Base-by-base conservation (phyloP, 768 basidiomycete genomes). In the Rhizopogon salebrosus region DNA sequence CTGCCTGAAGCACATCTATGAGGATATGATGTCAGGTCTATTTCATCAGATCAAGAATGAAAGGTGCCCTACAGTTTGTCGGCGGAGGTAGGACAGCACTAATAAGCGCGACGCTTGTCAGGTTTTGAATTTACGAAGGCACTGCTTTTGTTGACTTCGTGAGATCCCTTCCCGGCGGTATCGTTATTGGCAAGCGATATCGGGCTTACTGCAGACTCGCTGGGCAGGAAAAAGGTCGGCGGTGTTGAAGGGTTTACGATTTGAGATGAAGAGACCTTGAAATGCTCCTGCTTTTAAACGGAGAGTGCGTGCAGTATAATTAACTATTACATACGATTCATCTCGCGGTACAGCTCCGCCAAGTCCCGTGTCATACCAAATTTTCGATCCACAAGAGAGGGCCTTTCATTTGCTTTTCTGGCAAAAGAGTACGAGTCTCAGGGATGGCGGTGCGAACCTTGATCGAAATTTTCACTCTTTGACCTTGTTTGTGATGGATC, bases 1-100 rank as follows among this genome's bases (percentile, higher is more conserved):
- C 48, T 70, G 72, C 57, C 83, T 78, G 66, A 82, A 79, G 72
- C 86, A 89, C 86, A 89, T 88, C 59, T 63, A 57, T 16, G 26
- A 42, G 7, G 51, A 42, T 42, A 18, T 20, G 27, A 18, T 6
- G 27, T 13, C 6, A 43, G 4, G 2, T 29, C 48, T 54, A 57
- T 53, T 49, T 50, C 41, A 53, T 54, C 41, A 41, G 22, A 41
- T 42, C 50, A 39, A 52, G 52, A 18, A 49, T 34, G 46, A 31
- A 51, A 45, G 50, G 52, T 46, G 24, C 39, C 66, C 53, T 57
- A 59, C 58, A 53, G 58, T 52, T 65, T 58, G 72, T 79, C 79
- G 79, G 78, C 77, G 79, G 78, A 79, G 75, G 76, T 78, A 80
- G 73, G 75, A 71, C 64, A 64, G 68, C 57, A 60, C 49, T 51